These are phyloP conservation scores for Vitis vinifera DNA, from an alignment of 164 flowering plant genomes.

Conservation along the genomic window DNA sequence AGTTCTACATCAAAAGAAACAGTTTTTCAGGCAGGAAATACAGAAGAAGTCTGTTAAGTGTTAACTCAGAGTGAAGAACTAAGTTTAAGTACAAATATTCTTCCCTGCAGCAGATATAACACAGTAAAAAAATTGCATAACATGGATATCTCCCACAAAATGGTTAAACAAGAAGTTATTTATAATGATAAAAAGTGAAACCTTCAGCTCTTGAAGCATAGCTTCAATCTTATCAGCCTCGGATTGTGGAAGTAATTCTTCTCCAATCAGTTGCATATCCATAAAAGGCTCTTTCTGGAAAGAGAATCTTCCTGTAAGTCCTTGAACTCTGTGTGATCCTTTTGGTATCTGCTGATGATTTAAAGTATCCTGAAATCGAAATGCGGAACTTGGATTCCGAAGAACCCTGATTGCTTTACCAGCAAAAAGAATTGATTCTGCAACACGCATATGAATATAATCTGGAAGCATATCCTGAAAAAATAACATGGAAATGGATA, in stretches of 20 bases:
- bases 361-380: constrained; percentile 45
- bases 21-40: neutral
- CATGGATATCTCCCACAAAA: neutral
- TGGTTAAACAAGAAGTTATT: neutral
- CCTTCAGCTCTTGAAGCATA: constrained; percentile 88
- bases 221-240: constrained; percentile 91
- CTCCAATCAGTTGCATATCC: constrained; percentile 47
- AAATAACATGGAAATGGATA: constrained; percentile 4
- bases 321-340: constrained; percentile 52
- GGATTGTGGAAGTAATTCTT: constrained; percentile 81
- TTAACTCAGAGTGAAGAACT: neutral
- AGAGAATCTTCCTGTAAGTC: constrained; percentile 39
- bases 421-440: constrained; percentile 91
- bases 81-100: no score
- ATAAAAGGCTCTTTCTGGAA: constrained; percentile 45
- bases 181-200: constrained; percentile 14
- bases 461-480: constrained; percentile 97
- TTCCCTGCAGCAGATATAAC: no score
- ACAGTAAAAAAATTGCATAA: no score
- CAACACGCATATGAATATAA: constrained; percentile 88
- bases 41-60: neutral
- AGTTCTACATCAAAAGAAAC: neutral
- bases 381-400: constrained; percentile 83
- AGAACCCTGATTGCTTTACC: constrained; percentile 96
- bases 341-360: constrained; percentile 44